These are phyloP conservation scores for Medicago ruthenica DNA, from an alignment of 306 rosid species.

Conservation along the genomic window DNA sequence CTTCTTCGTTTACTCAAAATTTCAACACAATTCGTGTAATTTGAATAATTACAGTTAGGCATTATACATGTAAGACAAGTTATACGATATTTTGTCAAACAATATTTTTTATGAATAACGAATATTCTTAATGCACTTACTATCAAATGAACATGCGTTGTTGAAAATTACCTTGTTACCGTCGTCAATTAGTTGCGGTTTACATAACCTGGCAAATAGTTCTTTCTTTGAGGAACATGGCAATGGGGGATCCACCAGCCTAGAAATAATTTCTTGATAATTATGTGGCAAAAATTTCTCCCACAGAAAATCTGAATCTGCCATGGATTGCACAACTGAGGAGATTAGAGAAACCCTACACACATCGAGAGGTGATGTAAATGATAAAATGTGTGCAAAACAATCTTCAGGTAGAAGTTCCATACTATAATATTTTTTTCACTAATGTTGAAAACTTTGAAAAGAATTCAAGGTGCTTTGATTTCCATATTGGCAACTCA, in stretches of 20 bases:
- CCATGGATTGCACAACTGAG: slow-evolving; percentile 36
- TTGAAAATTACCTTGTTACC: slow-evolving; percentile 49
- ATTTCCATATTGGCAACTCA: not conserved
- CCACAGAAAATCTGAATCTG: slow-evolving; percentile 61
- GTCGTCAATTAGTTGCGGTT: slow-evolving; percentile 57
- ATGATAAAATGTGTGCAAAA: slow-evolving; percentile 54
- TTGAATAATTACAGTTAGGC: no score
- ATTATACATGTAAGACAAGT: no score
- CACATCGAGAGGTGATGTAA: slow-evolving; percentile 60
- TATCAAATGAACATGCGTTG: no score
- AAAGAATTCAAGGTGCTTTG: slow-evolving; percentile 5
- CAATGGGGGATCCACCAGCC: slow-evolving; percentile 51
- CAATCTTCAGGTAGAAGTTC: slow-evolving; percentile 65
- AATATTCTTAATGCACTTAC: no score
- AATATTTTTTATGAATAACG: no score
- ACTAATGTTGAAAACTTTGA: not conserved
- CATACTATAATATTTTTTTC: slow-evolving; percentile 12
- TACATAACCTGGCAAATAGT: slow-evolving; percentile 53
- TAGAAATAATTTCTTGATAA: slow-evolving; percentile 47
- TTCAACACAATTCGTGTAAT: no score
- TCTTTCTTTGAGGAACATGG: slow-evolving; percentile 54
- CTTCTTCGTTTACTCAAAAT: no score
- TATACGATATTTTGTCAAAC: no score
- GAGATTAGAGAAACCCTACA: slow-evolving; percentile 49
- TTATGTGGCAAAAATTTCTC: slow-evolving; percentile 56